Percentiles rank a stretch among this genome's conserved stretches.
phyloP scores from a whole-genome alignment of 768 basidiomycete genomes.

The Hortiboletus flavorubellus region DNA sequence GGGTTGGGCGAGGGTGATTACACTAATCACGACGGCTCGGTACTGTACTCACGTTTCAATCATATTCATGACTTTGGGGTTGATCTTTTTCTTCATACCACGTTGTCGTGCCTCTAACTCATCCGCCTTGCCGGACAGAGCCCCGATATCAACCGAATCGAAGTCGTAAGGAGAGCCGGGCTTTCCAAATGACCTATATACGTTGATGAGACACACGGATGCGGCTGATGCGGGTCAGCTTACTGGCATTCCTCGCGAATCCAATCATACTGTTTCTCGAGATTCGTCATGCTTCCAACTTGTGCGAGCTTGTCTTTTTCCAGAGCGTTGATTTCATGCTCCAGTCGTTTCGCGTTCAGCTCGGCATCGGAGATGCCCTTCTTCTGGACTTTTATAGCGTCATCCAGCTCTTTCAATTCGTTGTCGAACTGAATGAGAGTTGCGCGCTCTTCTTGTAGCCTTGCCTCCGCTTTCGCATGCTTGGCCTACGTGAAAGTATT shows the following conservation, averaged over 20 bases:
- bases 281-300: slow-evolving; percentile 46
- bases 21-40: background rate
- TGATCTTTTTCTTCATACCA: slow-evolving; percentile 92
- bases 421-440: slow-evolving; percentile 85
- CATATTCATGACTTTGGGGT: slow-evolving; percentile 94
- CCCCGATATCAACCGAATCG: slow-evolving; percentile 52
- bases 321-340: slow-evolving; percentile 62
- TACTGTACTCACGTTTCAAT: slow-evolving; percentile 72
- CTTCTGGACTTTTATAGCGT: slow-evolving; percentile 79
- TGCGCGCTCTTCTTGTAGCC: slow-evolving; percentile 81
- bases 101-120: slow-evolving; percentile 78
- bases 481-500: slow-evolving; percentile 37
- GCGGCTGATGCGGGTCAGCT: slow-evolving; percentile 29
- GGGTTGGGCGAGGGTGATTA: background rate
- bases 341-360: slow-evolving; percentile 57
- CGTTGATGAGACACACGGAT: background rate
- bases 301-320: slow-evolving; percentile 64
- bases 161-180: slow-evolving; percentile 83
- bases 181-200: slow-evolving; percentile 76
- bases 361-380: slow-evolving; percentile 64
- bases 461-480: slow-evolving; percentile 63
- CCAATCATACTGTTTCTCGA: slow-evolving; percentile 89
- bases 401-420: slow-evolving; percentile 82
- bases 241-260: slow-evolving; percentile 85
- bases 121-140: slow-evolving; percentile 58